Conservation (phyloP, 116 monocot species). For the Iris pallida region DNA sequence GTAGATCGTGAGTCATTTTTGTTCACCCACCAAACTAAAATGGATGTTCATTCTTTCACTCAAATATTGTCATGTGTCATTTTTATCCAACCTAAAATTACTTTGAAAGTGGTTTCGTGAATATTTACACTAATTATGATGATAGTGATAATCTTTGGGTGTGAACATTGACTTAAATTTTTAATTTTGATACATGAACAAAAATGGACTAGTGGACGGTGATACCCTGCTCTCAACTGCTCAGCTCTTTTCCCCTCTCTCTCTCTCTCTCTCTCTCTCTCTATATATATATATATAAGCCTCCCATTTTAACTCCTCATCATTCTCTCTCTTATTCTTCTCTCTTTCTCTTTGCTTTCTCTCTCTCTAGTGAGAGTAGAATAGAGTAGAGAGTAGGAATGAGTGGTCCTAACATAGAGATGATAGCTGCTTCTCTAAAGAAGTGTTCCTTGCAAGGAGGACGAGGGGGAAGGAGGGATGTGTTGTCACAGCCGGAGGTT, state of each 20-base stretch:
- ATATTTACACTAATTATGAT: no score
- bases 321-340: neutral
- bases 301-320: neutral
- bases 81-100: no score
- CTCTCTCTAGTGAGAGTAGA: neutral
- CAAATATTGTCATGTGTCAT: no score
- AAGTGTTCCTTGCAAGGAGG: conserved; percentile 18
- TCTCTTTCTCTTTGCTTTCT: neutral
- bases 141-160: no score
- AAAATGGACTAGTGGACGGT: no score
- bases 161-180: no score
- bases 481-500: neutral
- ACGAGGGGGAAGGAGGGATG: neutral
- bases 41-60: no score
- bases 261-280: neutral
- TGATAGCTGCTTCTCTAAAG: conserved; percentile 33
- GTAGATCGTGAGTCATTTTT: no score
- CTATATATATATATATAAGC: no score
- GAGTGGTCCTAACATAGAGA: conserved; percentile 36
- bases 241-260: neutral
- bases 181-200: no score
- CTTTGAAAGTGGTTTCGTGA: no score
- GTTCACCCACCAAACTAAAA: no score
- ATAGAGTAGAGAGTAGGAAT: conserved; percentile 12
- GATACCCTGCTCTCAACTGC: neutral